A percentile compares a stretch with the other conserved stretches of the same genome.
Conservation (phyloP, 352 stramenopile species). For the Phytophthora capsici region DNA sequence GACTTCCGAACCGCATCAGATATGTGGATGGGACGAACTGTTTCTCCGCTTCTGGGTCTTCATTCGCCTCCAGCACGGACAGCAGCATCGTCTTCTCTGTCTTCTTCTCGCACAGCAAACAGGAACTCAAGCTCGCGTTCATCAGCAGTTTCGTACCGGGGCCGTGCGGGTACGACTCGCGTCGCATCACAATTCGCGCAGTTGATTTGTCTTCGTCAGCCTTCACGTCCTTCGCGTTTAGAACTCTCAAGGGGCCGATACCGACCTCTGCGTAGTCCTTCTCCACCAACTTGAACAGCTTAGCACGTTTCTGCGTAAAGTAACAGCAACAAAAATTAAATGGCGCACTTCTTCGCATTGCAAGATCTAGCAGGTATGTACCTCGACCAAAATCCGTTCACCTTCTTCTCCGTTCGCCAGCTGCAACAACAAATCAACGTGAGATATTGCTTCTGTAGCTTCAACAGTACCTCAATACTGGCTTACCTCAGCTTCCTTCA, state of each 20-base stretch:
- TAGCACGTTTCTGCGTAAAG: slow-evolving; percentile 65
- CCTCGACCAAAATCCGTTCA: slow-evolving; percentile 74
- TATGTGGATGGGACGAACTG: slow-evolving; percentile 77
- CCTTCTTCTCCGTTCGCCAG: slow-evolving; percentile 78
- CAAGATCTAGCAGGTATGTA: slow-evolving; percentile 10
- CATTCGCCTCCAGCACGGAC: slow-evolving; percentile 59
- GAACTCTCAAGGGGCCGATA: slow-evolving; percentile 71
- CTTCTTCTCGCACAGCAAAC: slow-evolving; percentile 70
- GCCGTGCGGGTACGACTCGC: slow-evolving; percentile 74
- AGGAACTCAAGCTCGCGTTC: slow-evolving; percentile 71
- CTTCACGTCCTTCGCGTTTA: slow-evolving; percentile 54
- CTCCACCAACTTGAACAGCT: slow-evolving; percentile 82
- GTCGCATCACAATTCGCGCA: slow-evolving; percentile 78
- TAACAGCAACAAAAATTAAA: not conserved
- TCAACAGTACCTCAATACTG: not conserved
- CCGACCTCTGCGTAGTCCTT: slow-evolving; percentile 81
- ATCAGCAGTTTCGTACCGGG: slow-evolving; percentile 81
- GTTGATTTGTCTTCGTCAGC: slow-evolving; percentile 50
- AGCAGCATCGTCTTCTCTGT: slow-evolving; percentile 81
- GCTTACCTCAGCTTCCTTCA: slow-evolving; percentile 73
- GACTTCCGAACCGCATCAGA: slow-evolving; percentile 66
- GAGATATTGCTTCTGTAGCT: not conserved
- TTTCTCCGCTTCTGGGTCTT: slow-evolving; percentile 41
- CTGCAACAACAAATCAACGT: slow-evolving; percentile 25
- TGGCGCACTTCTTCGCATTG: not conserved